Base-by-base conservation (phyloP, 1,139 yeast genomes). In the Yamadazyma friedrichii region DNA sequence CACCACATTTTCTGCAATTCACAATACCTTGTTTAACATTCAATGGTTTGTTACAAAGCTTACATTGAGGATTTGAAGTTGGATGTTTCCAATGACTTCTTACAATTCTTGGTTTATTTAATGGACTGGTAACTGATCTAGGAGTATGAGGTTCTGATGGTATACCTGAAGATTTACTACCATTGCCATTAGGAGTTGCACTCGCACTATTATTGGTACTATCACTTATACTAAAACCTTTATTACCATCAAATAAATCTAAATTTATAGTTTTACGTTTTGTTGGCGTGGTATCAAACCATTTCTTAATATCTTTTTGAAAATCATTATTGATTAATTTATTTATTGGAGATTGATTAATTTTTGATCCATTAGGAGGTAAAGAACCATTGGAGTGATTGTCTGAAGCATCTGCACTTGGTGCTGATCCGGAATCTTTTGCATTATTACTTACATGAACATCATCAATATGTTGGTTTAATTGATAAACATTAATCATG, bases 381-480 rank as follows among this genome's bases (percentile, higher is more conserved):
- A n/a, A n/a, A n/a, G n/a, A n/a, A n/a, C n/a, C n/a, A n/a, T n/a
- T n/a, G n/a, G n/a, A n/a, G n/a, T n/a, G n/a, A n/a, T n/a, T n/a
- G n/a, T 28, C 15, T 9, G 13, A 8, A 28, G 8, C 31, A 28
- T 6, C 9, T 28, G 13, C 8, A 12, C n/a, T 49, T 49, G 12
- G 48, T 40, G 6, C 43, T 30, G 42, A 46, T 15, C 15, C 4
- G 6, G 24, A 9, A 11, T 22, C 26, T 6, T 4, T 32, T 16
- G 35, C 12, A 11, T 15, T 12, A 15, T n/a, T 9, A 27, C 28
- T 25, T 11, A 47, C 60, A 58, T 88, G 96, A 4, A 62, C 74
- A 44, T 77, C 86, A 55, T 88, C 96, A 24, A 88, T 64, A 56
- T 88, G 96, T 35, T 74, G 70, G 56, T 86, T 86, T 46, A 88